Evolutionary conservation across 1,284 basidiomycete genomes (phyloP).

Genomic region (Rhodofomes roseus): DNA sequence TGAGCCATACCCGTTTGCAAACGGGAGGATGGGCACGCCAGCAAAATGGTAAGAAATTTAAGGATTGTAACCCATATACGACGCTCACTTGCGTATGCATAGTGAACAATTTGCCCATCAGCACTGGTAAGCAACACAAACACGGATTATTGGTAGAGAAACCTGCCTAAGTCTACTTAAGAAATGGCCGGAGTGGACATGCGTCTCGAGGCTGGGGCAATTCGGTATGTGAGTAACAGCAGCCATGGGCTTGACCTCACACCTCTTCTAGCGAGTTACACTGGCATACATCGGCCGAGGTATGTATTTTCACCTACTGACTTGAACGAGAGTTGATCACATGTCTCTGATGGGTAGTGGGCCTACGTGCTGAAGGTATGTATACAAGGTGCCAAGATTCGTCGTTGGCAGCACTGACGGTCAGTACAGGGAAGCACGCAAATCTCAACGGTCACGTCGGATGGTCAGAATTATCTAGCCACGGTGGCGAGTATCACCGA

Average conservation of each 20-base stretch:
- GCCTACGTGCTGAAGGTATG: conserved; percentile 58
- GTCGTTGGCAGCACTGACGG: background rate
- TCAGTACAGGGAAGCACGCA: conserved; percentile 50
- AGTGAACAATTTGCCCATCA: conserved; percentile 58
- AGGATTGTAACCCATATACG: background rate
- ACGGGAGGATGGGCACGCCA: conserved; percentile 74
- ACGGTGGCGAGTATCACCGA: conserved; percentile 33
- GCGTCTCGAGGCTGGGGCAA: conserved; percentile 61
- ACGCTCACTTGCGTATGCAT: background rate
- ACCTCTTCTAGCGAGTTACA: conserved; percentile 54
- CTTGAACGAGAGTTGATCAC: too few species aligned
- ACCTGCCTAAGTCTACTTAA: conserved; percentile 17
- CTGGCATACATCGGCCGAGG: conserved; percentile 70
- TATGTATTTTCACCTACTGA: too few species aligned
- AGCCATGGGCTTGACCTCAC: background rate
- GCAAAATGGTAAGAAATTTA: conserved; percentile 48
- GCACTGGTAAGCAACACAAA: conserved; percentile 36
- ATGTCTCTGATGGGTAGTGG: conserved; percentile 51
- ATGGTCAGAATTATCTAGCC: conserved; percentile 60
- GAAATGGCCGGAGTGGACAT: conserved; percentile 69
- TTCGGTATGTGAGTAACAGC: conserved; percentile 43
- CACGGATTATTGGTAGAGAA: background rate
- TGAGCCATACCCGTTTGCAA: conserved; percentile 67
- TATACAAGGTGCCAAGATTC: too few species aligned
- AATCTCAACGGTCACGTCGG: conserved; percentile 54